Percentiles rank a stretch among this genome's conserved stretches.
Evolutionary conservation across 1,139 yeast species (phyloP).

Genomic region (Scheffersomyces segobiensis): DNA sequence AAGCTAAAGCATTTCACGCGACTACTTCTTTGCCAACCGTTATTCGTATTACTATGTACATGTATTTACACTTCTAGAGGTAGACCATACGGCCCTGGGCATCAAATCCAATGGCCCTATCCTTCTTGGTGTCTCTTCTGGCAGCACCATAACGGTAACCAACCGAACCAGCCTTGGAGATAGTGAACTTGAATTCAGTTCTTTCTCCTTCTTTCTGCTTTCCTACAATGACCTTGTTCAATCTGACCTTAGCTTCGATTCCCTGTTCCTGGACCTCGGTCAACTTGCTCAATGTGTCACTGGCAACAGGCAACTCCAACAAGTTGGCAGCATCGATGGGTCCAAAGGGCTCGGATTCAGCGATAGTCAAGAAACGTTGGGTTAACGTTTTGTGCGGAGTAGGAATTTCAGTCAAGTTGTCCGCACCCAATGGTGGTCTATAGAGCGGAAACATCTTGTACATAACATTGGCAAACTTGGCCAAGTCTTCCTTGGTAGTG

Average conservation of each 20-base stretch:
- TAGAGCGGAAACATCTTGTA: slow-evolving; percentile 82
- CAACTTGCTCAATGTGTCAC: slow-evolving; percentile 66
- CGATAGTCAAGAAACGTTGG: slow-evolving; percentile 83
- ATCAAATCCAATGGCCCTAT: slow-evolving; percentile 76
- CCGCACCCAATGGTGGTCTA: slow-evolving; percentile 47
- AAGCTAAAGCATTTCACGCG: not conserved
- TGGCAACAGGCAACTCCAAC: slow-evolving; percentile 83
- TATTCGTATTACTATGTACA: not conserved
- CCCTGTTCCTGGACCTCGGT: slow-evolving; percentile 53
- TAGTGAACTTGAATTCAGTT: slow-evolving; percentile 68
- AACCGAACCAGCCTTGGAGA: slow-evolving; percentile 76
- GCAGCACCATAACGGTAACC: slow-evolving; percentile 93
- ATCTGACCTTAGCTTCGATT: slow-evolving; percentile 23
- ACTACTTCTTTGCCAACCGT: not conserved
- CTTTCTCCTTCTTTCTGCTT: slow-evolving; percentile 57
- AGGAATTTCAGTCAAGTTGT: slow-evolving; percentile 90
- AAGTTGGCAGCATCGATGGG: slow-evolving; percentile 94
- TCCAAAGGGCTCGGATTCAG: slow-evolving; percentile 96
- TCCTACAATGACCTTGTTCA: slow-evolving; percentile 47
- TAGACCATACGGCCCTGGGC: slow-evolving; percentile 64
- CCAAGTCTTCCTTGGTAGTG: slow-evolving; percentile 50
- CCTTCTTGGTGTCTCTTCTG: slow-evolving; percentile 83
- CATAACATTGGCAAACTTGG: slow-evolving; percentile 59
- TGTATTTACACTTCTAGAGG: slow-evolving; percentile 13
- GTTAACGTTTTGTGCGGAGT: slow-evolving; percentile 81